A percentile compares a stretch with the other conserved stretches of the same genome.
Evolutionary conservation across 78 protist species (phyloP).

Genomic region (Dictyostelium firmibasis): DNA sequence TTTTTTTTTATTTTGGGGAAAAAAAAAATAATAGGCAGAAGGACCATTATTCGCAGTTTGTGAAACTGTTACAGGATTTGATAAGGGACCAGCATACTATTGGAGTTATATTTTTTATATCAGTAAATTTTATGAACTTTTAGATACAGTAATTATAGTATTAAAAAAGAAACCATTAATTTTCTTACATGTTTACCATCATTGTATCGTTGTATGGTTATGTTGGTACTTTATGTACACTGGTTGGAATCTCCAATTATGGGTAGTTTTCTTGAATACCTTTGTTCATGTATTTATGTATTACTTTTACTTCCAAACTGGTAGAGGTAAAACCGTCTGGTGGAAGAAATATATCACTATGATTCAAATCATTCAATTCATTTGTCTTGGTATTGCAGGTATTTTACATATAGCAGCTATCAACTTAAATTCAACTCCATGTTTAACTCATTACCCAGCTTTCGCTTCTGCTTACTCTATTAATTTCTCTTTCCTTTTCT

Average conservation of each 20-base stretch:
- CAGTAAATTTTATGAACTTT: constrained; percentile 86
- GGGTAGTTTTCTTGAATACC: constrained; percentile 71
- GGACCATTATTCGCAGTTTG: constrained; percentile 66
- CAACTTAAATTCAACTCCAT: neutral
- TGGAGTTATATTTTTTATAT: constrained; percentile 83
- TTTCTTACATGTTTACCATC: constrained; percentile 89
- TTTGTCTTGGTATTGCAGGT: constrained; percentile 35
- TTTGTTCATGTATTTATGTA: constrained; percentile 87
- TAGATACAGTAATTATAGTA: constrained; percentile 88
- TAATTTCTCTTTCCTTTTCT: constrained; percentile 73
- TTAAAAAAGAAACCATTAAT: constrained; percentile 74
- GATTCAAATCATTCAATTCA: constrained; percentile 84
- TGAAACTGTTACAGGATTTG: constrained; percentile 22
- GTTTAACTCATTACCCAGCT: constrained; percentile 42
- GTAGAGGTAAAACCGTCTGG: constrained; percentile 63
- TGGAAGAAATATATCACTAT: constrained; percentile 85
- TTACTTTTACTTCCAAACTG: constrained; percentile 78
- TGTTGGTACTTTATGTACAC: constrained; percentile 56
- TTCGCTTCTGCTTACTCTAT: constrained; percentile 30
- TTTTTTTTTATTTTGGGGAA: neutral
- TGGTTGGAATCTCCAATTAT: constrained; percentile 63
- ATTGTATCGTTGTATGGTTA: constrained; percentile 68
- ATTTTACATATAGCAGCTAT: neutral
- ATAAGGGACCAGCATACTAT: constrained; percentile 48
- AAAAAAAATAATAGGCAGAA: neutral